Evolutionary conservation across 139 green algal genomes (phyloP).

Genomic region (Chlamydomonas incerta): DNA sequence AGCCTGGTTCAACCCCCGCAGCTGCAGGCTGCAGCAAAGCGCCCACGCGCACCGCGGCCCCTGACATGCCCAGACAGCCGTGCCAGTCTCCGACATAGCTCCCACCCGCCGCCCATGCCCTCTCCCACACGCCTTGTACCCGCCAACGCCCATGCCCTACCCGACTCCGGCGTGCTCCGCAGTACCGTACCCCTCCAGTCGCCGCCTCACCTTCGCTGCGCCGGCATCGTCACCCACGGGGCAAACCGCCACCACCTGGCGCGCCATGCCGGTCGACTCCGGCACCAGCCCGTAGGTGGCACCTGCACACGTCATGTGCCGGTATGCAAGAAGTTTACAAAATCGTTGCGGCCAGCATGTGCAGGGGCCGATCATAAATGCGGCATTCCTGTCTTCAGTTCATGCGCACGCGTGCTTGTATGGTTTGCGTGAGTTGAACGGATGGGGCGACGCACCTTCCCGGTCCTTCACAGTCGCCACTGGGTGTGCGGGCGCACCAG

Average conservation of each 20-base stretch:
- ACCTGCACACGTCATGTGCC: background rate
- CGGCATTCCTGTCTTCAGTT: background rate
- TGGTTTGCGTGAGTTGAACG: background rate
- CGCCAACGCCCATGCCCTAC: too few species aligned
- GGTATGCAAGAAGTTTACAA: background rate
- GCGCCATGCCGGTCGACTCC: background rate
- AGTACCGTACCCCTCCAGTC: too few species aligned
- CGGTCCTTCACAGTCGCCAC: background rate
- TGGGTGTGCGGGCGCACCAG: background rate
- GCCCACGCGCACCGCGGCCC: too few species aligned
- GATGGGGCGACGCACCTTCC: background rate
- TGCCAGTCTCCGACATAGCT: too few species aligned
- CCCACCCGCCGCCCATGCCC: too few species aligned
- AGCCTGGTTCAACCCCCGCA: too few species aligned
- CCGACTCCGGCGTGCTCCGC: background rate
- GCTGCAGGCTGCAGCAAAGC: too few species aligned
- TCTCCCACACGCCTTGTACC: background rate
- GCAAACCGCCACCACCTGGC: conserved; percentile 40
- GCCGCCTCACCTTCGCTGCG: background rate
- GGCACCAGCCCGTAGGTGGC: background rate
- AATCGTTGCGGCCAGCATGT: too few species aligned
- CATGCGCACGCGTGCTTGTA: background rate
- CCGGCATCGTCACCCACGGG: background rate
- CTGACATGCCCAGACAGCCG: too few species aligned
- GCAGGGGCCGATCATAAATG: background rate